A percentile compares a stretch with the other conserved stretches of the same genome.
Conservation (phyloP, 1,284 basidiomycete species). For the Ganoderma resinaceum region DNA sequence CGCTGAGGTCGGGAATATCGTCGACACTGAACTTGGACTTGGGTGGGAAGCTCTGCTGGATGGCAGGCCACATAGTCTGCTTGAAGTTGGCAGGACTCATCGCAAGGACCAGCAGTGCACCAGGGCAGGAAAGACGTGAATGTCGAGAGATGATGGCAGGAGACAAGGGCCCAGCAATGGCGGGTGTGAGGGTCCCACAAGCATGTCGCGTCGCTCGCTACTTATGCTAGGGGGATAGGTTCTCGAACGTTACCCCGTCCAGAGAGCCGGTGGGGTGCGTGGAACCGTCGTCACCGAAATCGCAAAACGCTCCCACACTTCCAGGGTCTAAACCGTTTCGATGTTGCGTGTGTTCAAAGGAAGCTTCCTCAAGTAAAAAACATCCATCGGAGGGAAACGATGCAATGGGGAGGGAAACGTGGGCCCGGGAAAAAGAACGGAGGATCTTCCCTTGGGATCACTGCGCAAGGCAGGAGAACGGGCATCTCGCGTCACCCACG, state of each 20-base stretch:
- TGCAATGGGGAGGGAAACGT: background rate
- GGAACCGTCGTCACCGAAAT: background rate
- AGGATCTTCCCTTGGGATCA: background rate
- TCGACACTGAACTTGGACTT: conserved; percentile 50
- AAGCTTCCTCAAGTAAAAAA: background rate
- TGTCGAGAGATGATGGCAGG: background rate
- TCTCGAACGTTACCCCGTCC: background rate
- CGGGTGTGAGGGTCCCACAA: background rate
- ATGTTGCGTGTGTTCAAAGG: background rate
- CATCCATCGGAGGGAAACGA: background rate
- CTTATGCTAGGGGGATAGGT: background rate
- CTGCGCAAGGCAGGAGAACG: background rate
- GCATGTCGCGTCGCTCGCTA: background rate
- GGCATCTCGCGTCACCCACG: background rate
- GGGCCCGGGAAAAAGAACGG: background rate
- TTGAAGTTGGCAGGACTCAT: conserved; percentile 16
- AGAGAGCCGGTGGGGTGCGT: background rate
- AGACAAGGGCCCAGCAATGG: background rate
- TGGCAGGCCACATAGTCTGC: background rate
- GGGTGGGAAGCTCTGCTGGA: conserved; percentile 42
- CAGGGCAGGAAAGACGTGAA: no score
- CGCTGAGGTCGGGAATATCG: conserved; percentile 60
- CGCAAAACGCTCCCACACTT: background rate
- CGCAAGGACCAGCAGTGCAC: background rate
- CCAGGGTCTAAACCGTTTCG: background rate